Conservation (phyloP, 371 early-diverging fungal genomes). For the Dinochytrium kinnereticum region DNA sequence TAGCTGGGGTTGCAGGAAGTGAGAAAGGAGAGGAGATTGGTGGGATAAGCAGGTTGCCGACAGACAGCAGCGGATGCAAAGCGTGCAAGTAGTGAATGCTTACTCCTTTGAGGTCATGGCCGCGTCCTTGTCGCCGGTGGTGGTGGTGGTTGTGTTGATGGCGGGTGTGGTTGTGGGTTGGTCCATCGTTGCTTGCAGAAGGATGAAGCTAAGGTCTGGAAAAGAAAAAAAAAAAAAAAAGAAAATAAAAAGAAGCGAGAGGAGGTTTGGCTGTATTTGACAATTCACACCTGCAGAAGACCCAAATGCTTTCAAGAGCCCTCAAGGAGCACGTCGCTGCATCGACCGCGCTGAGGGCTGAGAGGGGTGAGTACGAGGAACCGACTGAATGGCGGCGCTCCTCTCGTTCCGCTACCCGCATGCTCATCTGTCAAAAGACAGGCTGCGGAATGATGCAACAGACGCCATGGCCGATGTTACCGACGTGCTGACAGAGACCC, state of each 20-base stretch:
- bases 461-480: conserved; percentile 58
- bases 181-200: too few species aligned
- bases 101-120: conserved; percentile 18
- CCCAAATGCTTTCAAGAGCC: conserved; percentile 5
- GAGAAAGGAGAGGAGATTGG: neutral
- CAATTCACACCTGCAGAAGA: too few species aligned
- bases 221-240: conserved; percentile 20
- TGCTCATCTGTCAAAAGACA: conserved; percentile 49
- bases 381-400: neutral
- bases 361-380: neutral
- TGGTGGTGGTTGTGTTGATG: neutral
- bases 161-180: neutral
- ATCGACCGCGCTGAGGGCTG: conserved; percentile 2
- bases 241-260: neutral
- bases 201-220: neutral
- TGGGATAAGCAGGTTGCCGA: neutral
- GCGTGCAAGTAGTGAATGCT: neutral
- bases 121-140: too few species aligned
- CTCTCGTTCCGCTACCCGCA: conserved; percentile 9
- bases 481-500: conserved; percentile 61
- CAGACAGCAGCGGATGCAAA: neutral
- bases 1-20: conserved; percentile 54
- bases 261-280: too few species aligned
- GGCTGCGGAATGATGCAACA: conserved; percentile 59
- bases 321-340: conserved; percentile 16